A percentile compares a stretch with the other conserved stretches of the same genome.
Conservation (phyloP, 164 flowering plant genomes). For the Vitis cinerea region DNA sequence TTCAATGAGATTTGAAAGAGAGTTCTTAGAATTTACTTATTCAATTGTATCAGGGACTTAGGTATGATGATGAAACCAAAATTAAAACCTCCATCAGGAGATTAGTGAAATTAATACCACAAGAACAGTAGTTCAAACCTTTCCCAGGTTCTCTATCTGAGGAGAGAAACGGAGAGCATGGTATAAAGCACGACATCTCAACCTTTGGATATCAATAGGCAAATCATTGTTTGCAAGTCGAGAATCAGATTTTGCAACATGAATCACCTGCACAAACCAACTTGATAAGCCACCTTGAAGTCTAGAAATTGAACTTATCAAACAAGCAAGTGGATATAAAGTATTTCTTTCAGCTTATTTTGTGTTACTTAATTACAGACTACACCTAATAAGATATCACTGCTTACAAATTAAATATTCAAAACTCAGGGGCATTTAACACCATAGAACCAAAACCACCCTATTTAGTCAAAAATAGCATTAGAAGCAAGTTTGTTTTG, state of each 20-base stretch:
- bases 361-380: no score
- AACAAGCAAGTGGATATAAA: background rate
- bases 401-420: no score
- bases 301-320: conserved; percentile 3
- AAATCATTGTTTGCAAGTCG: conserved; percentile 90
- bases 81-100: background rate
- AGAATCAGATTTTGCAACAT: conserved; percentile 95
- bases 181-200: conserved; percentile 92
- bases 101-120: background rate
- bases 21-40: no score
- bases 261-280: conserved; percentile 60
- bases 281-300: conserved; percentile 2
- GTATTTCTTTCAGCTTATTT: no score
- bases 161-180: conserved; percentile 85
- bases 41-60: background rate
- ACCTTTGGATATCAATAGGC: conserved; percentile 89
- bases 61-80: background rate
- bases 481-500: background rate
- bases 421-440: no score
- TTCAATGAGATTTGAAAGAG: no score
- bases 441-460: background rate
- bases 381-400: no score
- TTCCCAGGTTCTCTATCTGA: conserved; percentile 78
- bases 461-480: background rate
- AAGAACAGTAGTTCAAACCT: conserved; percentile 45